Percentiles rank a stretch among this genome's conserved stretches.
Evolutionary conservation across 2,329 filamentous ascomycete species (phyloP).

Genomic region (Lasiodiplodia sp.): DNA sequence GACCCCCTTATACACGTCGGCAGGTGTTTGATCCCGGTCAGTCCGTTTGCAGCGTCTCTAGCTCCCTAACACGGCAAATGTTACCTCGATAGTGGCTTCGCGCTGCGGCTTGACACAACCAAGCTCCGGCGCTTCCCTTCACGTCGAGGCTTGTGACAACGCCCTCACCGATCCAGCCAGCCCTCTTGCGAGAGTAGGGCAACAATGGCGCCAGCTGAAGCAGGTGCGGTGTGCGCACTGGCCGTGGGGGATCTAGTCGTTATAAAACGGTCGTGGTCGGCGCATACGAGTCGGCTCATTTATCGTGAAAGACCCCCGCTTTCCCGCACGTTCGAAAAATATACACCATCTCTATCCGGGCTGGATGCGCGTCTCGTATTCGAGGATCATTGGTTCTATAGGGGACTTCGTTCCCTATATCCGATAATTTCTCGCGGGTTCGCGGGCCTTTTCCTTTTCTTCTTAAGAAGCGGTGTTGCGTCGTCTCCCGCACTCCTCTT

Average conservation of each 20-base stretch:
- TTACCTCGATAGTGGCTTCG: no score
- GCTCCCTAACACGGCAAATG: no score
- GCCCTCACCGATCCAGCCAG: not conserved
- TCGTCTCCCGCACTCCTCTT: not conserved
- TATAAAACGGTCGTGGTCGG: not conserved
- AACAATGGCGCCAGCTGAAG: not conserved
- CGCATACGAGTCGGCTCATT: constrained; percentile 2
- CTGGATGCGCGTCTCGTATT: not conserved
- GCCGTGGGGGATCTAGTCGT: not conserved
- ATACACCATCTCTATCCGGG: not conserved
- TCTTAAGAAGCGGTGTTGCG: not conserved
- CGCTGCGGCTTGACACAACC: no score
- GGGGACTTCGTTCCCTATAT: not conserved
- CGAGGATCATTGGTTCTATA: not conserved
- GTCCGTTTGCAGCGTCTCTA: no score
- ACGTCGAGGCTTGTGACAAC: no score
- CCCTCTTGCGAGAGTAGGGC: not conserved
- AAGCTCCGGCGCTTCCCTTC: no score
- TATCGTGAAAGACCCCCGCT: not conserved
- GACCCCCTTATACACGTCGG: no score
- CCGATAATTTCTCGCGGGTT: not conserved
- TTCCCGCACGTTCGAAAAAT: not conserved
- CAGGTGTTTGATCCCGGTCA: no score
- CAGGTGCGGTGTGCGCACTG: not conserved
- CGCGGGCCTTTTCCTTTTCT: not conserved